These are phyloP conservation scores for Kodamaea derodonti DNA, from an alignment of 1,139 yeast genomes.

Conservation along the genomic window DNA sequence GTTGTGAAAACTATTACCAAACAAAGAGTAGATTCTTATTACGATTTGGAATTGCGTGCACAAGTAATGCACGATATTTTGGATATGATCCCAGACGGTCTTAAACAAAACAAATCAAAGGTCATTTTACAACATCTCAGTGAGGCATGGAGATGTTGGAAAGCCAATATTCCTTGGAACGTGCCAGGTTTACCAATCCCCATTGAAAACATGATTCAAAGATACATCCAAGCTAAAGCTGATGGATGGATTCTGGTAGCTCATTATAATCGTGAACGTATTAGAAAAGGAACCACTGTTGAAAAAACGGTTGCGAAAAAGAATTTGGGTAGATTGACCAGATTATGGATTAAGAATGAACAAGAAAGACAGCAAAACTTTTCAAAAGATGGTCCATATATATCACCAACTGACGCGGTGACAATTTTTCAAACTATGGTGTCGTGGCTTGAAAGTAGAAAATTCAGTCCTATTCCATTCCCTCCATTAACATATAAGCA, in stretches of 20 bases:
- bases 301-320: constrained; percentile 94
- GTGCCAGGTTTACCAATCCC: constrained; percentile 97
- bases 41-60: constrained; percentile 88
- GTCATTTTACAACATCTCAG: constrained; percentile 89
- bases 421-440: constrained; percentile 83
- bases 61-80: constrained; percentile 93
- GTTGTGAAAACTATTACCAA: constrained; percentile 92
- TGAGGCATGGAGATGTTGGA: constrained; percentile 99
- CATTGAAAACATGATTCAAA: constrained; percentile 75
- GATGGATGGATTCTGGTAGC: constrained; percentile 97
- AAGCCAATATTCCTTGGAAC: constrained; percentile 97
- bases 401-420: constrained; percentile 86
- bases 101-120: constrained; percentile 82
- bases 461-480: constrained; percentile 85
- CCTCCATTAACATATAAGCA: constrained; percentile 92
- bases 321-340: constrained; percentile 84
- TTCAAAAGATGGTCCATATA: constrained; percentile 83
- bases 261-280: constrained; percentile 86
- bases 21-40: constrained; percentile 92
- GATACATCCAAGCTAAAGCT: constrained; percentile 92
- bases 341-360: constrained; percentile 90
- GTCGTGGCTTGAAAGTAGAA: constrained; percentile 85
- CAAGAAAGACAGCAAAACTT: constrained; percentile 82
- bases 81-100: constrained; percentile 96
- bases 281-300: constrained; percentile 81